Base-by-base conservation (phyloP, 805 yeast species). In the Zygosaccharomyces kombuchaensis region DNA sequence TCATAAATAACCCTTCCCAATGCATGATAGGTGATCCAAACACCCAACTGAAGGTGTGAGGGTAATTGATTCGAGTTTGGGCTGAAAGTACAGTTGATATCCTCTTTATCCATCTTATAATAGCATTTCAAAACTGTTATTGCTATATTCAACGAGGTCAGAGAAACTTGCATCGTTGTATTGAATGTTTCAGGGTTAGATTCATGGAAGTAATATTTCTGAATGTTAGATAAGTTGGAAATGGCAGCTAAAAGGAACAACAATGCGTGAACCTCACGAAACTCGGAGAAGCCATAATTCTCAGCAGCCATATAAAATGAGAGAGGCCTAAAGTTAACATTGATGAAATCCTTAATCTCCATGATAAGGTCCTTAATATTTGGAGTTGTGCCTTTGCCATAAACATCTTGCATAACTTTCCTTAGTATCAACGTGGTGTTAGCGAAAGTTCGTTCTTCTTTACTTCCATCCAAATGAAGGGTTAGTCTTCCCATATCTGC, bases 1-100 rank as follows among this genome's bases (percentile, higher is more conserved):
- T 40, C 43, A 16, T 30, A 40, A 13, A 31, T 4, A 3, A 31
- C 36, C 19, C 43, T 29, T 22, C 43, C 43, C 23, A 40, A 29
- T 14, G 43, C 16, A 10, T 40, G 43, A 16, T 40, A 40, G 2
- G 36, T 40, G 13, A 30, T 29, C 43, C 43, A 40, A 30, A 9
- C 29, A 16, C 29, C 43, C 17, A 31, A 19, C 29, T 40, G 43
- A 17, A 29, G 43, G 43, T 40, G 43, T 4, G 9, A 4, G 14
- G 43, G 36, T 16, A 40, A 12, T 6, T 22, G 14, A 21, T 29
- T 9, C 27, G 43, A 16, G 22, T 9, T 30, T 26, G 7, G 4
- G 29, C n/a, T 3, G n/a, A 26, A 7, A 7, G 6, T 9, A 7
- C 4, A 26, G n/a, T 7, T 26, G 4, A 9, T 9, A 7, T 26